Evolutionary conservation across 2,329 filamentous ascomycete species (phyloP).

Genomic region (Ramichloridium luteum): DNA sequence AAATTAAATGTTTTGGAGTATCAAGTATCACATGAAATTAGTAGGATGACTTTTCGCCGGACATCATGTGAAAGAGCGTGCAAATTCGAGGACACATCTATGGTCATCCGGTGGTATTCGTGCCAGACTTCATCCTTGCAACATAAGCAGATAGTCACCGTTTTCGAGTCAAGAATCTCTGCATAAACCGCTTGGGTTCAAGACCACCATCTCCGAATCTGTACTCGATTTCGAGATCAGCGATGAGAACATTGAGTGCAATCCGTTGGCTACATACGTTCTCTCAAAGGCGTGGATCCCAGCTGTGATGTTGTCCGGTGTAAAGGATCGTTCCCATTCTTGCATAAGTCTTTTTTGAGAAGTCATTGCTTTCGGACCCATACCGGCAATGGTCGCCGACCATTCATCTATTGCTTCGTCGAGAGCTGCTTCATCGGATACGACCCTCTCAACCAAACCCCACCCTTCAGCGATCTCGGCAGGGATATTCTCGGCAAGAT

Average conservation of each 20-base stretch:
- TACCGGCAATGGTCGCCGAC: conserved; percentile 19
- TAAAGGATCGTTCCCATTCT: conserved; percentile 17
- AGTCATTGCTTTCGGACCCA: conserved; percentile 23
- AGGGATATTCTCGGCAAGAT: conserved; percentile 26
- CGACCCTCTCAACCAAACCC: conserved; percentile 28
- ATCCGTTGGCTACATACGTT: too few relatives aligned
- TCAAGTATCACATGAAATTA: too few relatives aligned
- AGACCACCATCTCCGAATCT: conserved; percentile 14
- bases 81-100: too few relatives aligned
- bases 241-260: too few relatives aligned
- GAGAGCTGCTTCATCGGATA: conserved; percentile 17
- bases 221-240: too few relatives aligned
- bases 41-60: too few relatives aligned
- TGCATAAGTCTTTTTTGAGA: conserved; percentile 23
- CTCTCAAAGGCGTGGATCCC: conserved; percentile 18
- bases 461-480: conserved; percentile 24
- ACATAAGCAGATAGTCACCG: too few relatives aligned
- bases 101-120: too few relatives aligned
- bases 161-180: conserved; percentile 11
- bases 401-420: conserved; percentile 25
- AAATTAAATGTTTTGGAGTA: too few relatives aligned
- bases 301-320: conserved; percentile 14
- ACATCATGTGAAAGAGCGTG: too few relatives aligned
- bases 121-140: too few relatives aligned
- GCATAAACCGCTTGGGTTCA: conserved; percentile 18